A percentile compares a stretch with the other conserved stretches of the same genome.
Conservation (phyloP, 225 moss, liverwort and hornwort species). For the Neckera pumila region DNA sequence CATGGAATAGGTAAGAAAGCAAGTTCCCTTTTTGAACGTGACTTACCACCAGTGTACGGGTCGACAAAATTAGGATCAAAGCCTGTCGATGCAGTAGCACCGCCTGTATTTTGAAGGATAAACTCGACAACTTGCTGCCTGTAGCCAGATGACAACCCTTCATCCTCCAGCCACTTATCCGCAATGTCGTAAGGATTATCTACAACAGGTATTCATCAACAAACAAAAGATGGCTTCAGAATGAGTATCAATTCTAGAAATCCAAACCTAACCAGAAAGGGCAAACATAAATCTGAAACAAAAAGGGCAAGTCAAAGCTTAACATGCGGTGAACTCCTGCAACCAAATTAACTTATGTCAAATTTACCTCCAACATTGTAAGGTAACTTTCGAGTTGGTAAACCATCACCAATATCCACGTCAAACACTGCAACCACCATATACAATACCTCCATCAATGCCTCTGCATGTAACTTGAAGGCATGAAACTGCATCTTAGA, state of each 20-base stretch:
- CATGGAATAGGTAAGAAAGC: background rate
- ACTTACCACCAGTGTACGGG: conserved; percentile 97
- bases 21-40: background rate
- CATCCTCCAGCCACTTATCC: conserved; percentile 83
- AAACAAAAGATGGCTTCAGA: background rate
- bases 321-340: background rate
- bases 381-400: conserved; percentile 83
- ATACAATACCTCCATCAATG: background rate
- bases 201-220: conserved; percentile 1
- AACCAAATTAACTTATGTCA: background rate
- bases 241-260: background rate
- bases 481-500: background rate
- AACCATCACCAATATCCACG: conserved; percentile 94
- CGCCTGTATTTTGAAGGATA: conserved; percentile 84
- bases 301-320: background rate
- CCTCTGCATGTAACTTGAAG: background rate
- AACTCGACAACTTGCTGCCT: conserved; percentile 97
- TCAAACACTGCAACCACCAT: conserved; percentile 71
- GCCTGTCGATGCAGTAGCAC: conserved; percentile 30
- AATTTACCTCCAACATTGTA: conserved; percentile 80
- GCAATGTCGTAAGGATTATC: conserved; percentile 96
- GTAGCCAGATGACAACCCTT: conserved; percentile 75
- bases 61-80: conserved; percentile 79
- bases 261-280: background rate
- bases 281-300: background rate